These are phyloP conservation scores for Poa pratensis DNA, from an alignment of 176 grass and related monocot genomes.

Conservation along the genomic window DNA sequence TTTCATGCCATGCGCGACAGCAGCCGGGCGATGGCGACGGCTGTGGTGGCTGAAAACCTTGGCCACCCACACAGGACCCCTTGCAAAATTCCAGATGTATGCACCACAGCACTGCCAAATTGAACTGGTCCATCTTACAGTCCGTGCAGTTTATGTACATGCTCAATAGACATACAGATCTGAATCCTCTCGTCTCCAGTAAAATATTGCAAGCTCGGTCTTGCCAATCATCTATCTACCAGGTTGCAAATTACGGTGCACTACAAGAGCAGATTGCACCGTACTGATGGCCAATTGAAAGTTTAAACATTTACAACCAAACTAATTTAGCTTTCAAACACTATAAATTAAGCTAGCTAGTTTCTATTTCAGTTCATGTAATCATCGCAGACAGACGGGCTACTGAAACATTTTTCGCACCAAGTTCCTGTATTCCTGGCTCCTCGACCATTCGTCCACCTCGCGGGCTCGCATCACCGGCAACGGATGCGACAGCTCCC, in stretches of 20 bases:
- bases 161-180: neutral
- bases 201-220: neutral
- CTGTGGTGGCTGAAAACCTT: too few relatives aligned
- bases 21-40: too few relatives aligned
- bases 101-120: too few relatives aligned
- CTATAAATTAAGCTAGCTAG: neutral
- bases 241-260: neutral
- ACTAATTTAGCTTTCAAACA: too few relatives aligned
- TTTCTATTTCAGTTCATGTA: constrained; percentile 17
- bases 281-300: too few relatives aligned
- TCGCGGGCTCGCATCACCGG: constrained; percentile 84
- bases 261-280: too few relatives aligned
- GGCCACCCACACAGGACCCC: too few relatives aligned
- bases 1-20: neutral
- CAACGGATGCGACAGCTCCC: constrained; percentile 85
- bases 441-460: constrained; percentile 90
- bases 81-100: too few relatives aligned
- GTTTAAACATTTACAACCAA: too few relatives aligned
- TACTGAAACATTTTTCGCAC: constrained; percentile 45
- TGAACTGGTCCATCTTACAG: too few relatives aligned
- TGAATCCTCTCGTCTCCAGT: neutral
- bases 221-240: neutral
- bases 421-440: constrained; percentile 62
- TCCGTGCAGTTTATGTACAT: too few relatives aligned
- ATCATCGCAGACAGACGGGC: neutral